These are phyloP conservation scores for Brassica cretica DNA, from an alignment of 345 rosid genomes.

Conservation along the genomic window DNA sequence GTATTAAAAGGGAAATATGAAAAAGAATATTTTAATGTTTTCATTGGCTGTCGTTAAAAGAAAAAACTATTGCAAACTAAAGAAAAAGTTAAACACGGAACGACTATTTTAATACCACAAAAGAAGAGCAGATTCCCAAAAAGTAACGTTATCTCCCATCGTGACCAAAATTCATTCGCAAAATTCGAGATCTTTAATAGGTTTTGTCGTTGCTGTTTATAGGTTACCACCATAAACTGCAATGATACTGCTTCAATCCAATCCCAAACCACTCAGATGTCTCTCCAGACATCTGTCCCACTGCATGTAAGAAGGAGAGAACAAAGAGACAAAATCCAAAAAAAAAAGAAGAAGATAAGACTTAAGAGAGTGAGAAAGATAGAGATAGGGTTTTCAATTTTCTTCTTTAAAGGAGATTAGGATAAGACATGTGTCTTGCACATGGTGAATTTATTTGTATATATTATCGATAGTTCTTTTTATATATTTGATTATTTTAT, in stretches of 20 bases:
- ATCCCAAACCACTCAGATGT: slow-evolving; percentile 16
- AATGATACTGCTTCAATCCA: slow-evolving; percentile 17
- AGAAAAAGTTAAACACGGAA: too few relatives aligned
- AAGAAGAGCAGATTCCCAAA: slow-evolving; percentile 10
- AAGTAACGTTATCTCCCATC: neutral
- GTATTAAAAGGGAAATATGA: too few relatives aligned
- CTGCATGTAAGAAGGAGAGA: slow-evolving; percentile 32
- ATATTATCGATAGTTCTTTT: too few relatives aligned
- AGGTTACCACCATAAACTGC: slow-evolving; percentile 34
- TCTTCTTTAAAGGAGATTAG: slow-evolving; percentile 17
- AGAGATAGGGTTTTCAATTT: slow-evolving; percentile 36
- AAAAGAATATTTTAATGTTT: too few relatives aligned
- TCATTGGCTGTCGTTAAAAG: too few relatives aligned
- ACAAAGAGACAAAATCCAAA: slow-evolving; percentile 29
- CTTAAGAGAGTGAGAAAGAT: slow-evolving; percentile 24
- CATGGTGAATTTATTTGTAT: too few relatives aligned
- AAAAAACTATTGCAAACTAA: too few relatives aligned
- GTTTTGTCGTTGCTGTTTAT: slow-evolving; percentile 33
- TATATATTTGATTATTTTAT: too few relatives aligned
- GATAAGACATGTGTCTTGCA: too few relatives aligned
- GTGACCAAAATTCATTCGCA: slow-evolving; percentile 28
- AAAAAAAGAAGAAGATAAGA: neutral
- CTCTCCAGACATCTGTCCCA: slow-evolving; percentile 34
- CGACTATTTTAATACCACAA: neutral
- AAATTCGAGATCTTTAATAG: slow-evolving; percentile 20